Conservation (phyloP, 345 rosid genomes). For the Carallia pectinifolia region DNA sequence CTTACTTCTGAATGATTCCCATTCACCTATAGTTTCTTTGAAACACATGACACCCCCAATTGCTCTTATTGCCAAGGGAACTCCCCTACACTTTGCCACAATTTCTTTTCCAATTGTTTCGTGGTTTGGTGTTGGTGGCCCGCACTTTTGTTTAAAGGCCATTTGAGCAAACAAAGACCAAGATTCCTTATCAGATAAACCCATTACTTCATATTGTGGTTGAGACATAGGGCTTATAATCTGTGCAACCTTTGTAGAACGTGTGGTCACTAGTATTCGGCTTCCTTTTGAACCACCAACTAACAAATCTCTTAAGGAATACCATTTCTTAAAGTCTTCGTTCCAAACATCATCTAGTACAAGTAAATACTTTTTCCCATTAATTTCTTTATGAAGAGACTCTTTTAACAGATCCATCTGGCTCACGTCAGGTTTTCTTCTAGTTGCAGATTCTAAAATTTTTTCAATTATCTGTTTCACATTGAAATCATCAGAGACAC, state of each 20-base stretch:
- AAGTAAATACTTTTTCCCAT: conserved; percentile 19
- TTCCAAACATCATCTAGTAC: conserved; percentile 30
- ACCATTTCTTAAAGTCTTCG: conserved; percentile 12
- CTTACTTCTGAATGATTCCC: conserved; percentile 5
- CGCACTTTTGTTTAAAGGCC: conserved; percentile 1
- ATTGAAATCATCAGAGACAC: conserved; percentile 18
- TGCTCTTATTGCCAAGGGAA: conserved; percentile 16
- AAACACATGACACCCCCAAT: conserved; percentile 13
- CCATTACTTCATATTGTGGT: conserved; percentile 2
- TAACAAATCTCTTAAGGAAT: background rate
- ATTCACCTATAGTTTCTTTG: conserved; percentile 11
- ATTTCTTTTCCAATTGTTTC: conserved; percentile 9
- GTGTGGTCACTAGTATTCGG: conserved; percentile 17
- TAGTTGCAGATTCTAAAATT: conserved; percentile 14
- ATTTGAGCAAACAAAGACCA: conserved; percentile 21
- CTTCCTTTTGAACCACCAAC: conserved; percentile 18
- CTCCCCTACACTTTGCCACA: conserved; percentile 12
- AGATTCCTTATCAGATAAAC: conserved; percentile 4
- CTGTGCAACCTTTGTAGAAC: conserved; percentile 17
- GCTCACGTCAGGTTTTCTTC: background rate
- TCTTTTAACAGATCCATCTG: conserved; percentile 14
- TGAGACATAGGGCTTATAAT: conserved; percentile 1
- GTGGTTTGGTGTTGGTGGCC: too few relatives aligned
- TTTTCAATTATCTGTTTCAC: conserved; percentile 8
- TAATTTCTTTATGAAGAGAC: background rate